Conservation (phyloP, 106 monocot species). For the Platanthera zijinensis region DNA sequence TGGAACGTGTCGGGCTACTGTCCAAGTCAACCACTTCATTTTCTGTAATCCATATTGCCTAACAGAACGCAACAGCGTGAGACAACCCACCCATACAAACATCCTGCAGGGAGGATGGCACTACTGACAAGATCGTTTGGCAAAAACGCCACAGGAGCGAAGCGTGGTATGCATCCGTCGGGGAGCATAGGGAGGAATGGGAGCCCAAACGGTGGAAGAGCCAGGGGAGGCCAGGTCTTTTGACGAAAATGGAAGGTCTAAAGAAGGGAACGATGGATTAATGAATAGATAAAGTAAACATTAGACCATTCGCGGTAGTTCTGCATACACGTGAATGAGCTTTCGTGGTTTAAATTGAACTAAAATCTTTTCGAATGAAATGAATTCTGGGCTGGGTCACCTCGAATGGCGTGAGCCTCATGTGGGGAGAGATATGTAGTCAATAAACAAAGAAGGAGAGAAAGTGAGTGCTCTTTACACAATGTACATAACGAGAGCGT, state of each 20-base stretch:
- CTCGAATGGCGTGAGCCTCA: too few species aligned
- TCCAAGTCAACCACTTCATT: background rate
- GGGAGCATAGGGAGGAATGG: conserved; percentile 7
- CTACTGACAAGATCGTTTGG: conserved; percentile 9
- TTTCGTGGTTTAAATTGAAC: background rate
- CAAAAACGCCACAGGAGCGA: conserved; percentile 18
- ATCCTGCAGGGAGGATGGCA: conserved; percentile 18
- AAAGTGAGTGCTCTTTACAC: too few species aligned
- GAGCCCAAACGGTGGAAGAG: conserved; percentile 3
- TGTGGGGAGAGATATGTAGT: too few species aligned
- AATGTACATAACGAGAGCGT: too few species aligned
- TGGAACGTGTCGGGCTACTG: conserved; percentile 22
- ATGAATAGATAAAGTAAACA: background rate
- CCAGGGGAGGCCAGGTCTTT: conserved; percentile 1
- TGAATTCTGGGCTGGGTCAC: background rate
- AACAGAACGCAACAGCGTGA: too few species aligned
- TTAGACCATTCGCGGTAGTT: too few species aligned
- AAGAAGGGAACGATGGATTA: conserved; percentile 2
- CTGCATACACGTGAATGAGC: background rate
- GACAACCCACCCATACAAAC: too few species aligned
- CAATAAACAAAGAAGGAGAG: too few species aligned
- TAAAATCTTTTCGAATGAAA: background rate
- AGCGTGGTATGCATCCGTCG: conserved; percentile 12
- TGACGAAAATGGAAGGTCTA: too few species aligned
- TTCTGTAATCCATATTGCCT: too few species aligned